phyloP scores from a whole-genome alignment of 306 rosid genomes.

The barrel medic (Medicago truncatula) region DNA sequence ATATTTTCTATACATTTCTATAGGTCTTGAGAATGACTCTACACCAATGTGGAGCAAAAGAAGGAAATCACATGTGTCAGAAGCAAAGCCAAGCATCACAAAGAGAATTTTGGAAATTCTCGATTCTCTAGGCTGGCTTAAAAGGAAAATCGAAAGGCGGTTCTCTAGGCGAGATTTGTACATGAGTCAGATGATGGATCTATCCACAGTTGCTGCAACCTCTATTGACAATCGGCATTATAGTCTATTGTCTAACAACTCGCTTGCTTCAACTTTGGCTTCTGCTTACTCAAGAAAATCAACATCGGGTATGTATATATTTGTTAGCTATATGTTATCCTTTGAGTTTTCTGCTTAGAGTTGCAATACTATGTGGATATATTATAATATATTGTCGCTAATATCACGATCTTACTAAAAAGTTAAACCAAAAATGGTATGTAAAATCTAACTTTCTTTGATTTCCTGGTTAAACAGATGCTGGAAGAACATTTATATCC shows the following conservation, averaged over 20 bases:
- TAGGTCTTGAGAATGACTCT: too few species aligned
- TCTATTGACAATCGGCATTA: constrained; percentile 52
- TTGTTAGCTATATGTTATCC: neutral
- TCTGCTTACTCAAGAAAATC: constrained; percentile 74
- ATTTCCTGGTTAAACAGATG: constrained; percentile 57
- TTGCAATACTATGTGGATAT: neutral
- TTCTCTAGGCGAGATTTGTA: too few species aligned
- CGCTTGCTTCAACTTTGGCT: constrained; percentile 77
- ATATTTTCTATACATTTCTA: too few species aligned
- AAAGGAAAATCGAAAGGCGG: too few species aligned
- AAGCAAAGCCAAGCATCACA: too few species aligned
- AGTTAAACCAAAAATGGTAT: too few species aligned
- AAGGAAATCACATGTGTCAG: too few species aligned
- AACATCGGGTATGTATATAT: constrained; percentile 66
- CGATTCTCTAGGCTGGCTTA: too few species aligned
- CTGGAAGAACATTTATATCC: constrained; percentile 77
- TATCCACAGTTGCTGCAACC: constrained; percentile 48
- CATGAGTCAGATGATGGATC: constrained; percentile 48
- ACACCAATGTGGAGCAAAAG: too few species aligned
- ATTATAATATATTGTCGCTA: neutral
- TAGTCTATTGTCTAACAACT: constrained; percentile 51
- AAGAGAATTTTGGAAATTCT: too few species aligned
- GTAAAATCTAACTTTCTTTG: constrained; percentile 1
- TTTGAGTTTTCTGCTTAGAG: neutral
- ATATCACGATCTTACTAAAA: neutral